Evolutionary conservation across 2,329 filamentous ascomycete species (phyloP).

Genomic region (Dactylellina drechsleri): DNA sequence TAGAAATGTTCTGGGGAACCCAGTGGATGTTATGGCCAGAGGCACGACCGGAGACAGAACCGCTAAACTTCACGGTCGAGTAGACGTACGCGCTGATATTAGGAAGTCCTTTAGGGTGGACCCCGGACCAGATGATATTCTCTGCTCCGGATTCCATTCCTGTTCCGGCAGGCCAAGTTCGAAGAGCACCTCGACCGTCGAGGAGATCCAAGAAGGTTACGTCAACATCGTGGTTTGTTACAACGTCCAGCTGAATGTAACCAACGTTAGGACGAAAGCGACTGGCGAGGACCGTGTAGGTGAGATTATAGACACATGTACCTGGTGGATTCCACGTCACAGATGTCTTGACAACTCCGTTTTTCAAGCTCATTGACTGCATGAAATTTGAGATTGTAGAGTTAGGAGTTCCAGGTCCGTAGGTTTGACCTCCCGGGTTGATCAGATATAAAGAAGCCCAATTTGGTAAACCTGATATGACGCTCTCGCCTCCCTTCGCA

Average conservation of each 20-base stretch:
- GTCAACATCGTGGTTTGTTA: constrained; percentile 64
- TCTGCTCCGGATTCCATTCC: constrained; percentile 65
- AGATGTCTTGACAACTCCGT: constrained; percentile 72
- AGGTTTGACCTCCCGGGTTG: constrained; percentile 63
- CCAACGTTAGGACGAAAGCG: constrained; percentile 61
- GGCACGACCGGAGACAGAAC: constrained; percentile 58
- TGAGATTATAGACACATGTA: constrained; percentile 67
- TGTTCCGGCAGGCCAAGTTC: constrained; percentile 70
- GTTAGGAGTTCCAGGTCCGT: constrained; percentile 70
- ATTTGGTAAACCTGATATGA: constrained; percentile 77
- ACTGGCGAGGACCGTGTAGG: constrained; percentile 66
- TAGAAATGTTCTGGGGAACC: constrained; percentile 70
- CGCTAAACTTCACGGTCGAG: constrained; percentile 64
- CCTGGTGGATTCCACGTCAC: constrained; percentile 73
- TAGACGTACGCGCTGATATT: constrained; percentile 73
- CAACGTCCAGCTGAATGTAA: constrained; percentile 70
- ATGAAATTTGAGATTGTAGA: constrained; percentile 70
- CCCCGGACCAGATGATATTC: constrained; percentile 71
- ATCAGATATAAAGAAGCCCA: constrained; percentile 63
- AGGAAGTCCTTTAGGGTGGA: constrained; percentile 70
- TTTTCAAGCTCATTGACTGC: constrained; percentile 71
- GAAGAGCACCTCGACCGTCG: constrained; percentile 74
- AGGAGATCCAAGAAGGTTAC: constrained; percentile 73
- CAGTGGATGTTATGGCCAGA: constrained; percentile 58
- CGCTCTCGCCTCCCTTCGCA: constrained; percentile 76